Base-by-base conservation (phyloP, 805 yeast genomes). In the Saccharomycopsis sp. region DNA sequence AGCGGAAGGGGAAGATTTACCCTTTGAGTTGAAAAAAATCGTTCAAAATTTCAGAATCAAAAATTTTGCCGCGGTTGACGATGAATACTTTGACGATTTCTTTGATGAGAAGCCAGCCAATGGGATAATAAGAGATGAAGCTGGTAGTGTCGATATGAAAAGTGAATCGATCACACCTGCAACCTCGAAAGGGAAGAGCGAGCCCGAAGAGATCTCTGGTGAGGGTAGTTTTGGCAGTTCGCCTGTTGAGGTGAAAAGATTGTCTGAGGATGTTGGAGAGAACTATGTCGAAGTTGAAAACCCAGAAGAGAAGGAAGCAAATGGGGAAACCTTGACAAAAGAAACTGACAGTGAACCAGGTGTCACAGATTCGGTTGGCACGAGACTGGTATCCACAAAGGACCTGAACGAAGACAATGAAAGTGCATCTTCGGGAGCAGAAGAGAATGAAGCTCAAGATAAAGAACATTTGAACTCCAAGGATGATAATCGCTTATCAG, bases 401-500 rank as follows among this genome's bases (percentile, higher is more conserved):
- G 5, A 18, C 15, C 8, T 13, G 30, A 6, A 10, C 12, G 5
- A 7, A n/a, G n/a, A n/a, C n/a, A 12, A 20, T 16, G 34, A 34
- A 13, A 18, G 5, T 5, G n/a, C 17, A 29, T 9, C 7, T 5
- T 25, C 22, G 25, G 36, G 18, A 31, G 15, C 10, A 21, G 36
- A 31, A 3, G 30, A 13, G 5, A n/a, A 2, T 18, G 3, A 26
- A 13, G 21, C 26, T 25, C 16, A 22, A 22, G 15, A 29, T 21
- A 18, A 34, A 12, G 12, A 20, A 20, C 31, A 5, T 12, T 5
- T 5, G 17, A n/a, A 35, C 16, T 16, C 9, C 34, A n/a, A 15
- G 22, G n/a, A 17, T 8, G 31, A 38, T n/a, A 15, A 12, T 15
- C 16, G 18, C 2, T 19, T 42, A 19, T 37, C 74, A 18, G 67